Base-by-base conservation (phyloP, 129 eudicot genomes). In the Chrysanthemum lavandulifolium region DNA sequence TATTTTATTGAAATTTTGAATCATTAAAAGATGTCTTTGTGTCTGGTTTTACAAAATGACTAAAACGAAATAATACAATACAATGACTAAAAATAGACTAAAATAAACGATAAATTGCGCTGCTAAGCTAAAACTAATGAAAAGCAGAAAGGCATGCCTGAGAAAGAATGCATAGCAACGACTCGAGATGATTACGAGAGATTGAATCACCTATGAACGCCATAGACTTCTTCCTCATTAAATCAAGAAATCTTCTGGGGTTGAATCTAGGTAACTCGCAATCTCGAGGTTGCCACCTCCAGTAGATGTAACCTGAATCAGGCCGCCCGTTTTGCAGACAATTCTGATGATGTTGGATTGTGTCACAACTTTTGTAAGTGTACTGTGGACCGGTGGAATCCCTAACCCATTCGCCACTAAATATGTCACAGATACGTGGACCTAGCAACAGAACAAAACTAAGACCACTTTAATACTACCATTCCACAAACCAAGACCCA, bases 131-230 rank as follows among this genome's bases (percentile, higher is more conserved):
- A 40, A 40, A 40, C 10, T 40, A 55, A 10, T 18, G 3, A 59
- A 13, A 9, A 59, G 36, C 5, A 31, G 33, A 59, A 21, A 59
- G 64, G 23, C 36, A 10, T 85, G 84, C 97, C 98, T 89, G 95
- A 18, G 92, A 87, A 54, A 89, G 95, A 72, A 77, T 82, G 83
- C 98, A 93, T 62, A 93, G 82, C 81, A 93, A 75, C 1, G 98
- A 89, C 77, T 93, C 95, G 14, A 87, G 87, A 23, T 93, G 95
- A 79, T 93, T 93, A 36, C 98, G 96, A 57, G 90, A 84, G 52
- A 93, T 87, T 29, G 98, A 93, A 82, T 93, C 98, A 4, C 98
- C 98, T 16, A 92, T 87, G 76, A 92, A 87, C 3, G 96, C 98
- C 78, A 82, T 76, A 6, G 92, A 78, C 65, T 87, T 93, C 16